phyloP scores from a whole-genome alignment of 2,329 filamentous ascomycete species.

The Fusarium sp. region DNA sequence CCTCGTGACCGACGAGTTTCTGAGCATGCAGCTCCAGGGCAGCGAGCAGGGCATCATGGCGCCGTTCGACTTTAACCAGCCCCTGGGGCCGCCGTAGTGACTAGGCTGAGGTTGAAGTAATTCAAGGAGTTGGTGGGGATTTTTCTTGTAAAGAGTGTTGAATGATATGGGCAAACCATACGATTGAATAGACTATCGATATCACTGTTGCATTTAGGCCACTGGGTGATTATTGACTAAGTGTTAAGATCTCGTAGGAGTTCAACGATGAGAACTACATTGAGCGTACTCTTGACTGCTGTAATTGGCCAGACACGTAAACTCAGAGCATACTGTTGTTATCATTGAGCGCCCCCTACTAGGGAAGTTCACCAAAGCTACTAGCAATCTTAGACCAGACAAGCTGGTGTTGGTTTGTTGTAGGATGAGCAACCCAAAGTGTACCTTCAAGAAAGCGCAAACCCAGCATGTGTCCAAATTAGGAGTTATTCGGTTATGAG shows the following conservation, averaged over 20 bases:
- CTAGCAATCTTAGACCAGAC: not conserved
- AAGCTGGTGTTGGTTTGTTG: not conserved
- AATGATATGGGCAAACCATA: constrained; percentile 1
- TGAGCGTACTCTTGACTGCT: not conserved
- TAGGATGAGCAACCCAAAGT: not conserved
- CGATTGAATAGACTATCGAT: constrained; percentile 2
- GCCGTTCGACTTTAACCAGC: constrained; percentile 49
- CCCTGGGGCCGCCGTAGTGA: constrained; percentile 23
- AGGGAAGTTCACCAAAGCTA: not conserved
- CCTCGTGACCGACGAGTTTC: constrained; percentile 51
- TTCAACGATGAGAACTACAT: not conserved
- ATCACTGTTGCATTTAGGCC: not conserved
- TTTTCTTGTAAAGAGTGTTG: not conserved
- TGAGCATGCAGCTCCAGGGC: constrained; percentile 49
- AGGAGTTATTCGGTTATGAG: no score
- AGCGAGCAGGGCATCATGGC: constrained; percentile 41
- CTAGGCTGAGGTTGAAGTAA: not conserved
- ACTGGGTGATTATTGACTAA: not conserved
- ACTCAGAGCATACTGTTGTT: no score
- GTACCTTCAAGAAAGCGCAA: no score
- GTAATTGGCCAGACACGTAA: not conserved
- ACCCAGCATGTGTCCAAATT: no score
- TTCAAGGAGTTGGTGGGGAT: not conserved
- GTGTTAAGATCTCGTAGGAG: not conserved
- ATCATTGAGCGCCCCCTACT: not conserved